These are phyloP conservation scores for Phialocephala sp. DNA, from an alignment of 2,329 filamentous ascomycete species.

Conservation along the genomic window DNA sequence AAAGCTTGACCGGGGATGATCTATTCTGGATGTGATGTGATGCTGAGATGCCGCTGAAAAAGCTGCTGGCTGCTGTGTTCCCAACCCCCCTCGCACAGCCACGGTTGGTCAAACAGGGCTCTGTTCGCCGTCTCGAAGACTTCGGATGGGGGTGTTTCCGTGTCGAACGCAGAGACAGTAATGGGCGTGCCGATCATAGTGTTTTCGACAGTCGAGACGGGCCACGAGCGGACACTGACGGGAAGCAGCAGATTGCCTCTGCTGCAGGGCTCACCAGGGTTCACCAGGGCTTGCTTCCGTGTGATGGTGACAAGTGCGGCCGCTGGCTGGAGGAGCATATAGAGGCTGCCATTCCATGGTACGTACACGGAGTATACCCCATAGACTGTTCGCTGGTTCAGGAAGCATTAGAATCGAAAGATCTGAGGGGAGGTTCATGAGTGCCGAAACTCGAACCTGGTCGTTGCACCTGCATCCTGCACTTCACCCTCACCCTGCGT, in stretches of 20 bases:
- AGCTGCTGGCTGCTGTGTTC: slow-evolving; percentile 13
- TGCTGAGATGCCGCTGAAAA: not conserved
- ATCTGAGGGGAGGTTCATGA: not conserved
- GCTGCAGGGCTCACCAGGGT: not conserved
- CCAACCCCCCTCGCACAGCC: slow-evolving; percentile 28
- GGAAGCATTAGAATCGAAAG: not conserved
- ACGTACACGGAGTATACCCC: not conserved
- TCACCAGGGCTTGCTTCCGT: not conserved
- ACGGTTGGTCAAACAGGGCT: slow-evolving; percentile 31
- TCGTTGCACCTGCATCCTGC: slow-evolving; percentile 4
- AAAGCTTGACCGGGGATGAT: slow-evolving; percentile 22
- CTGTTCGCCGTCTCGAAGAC: slow-evolving; percentile 26
- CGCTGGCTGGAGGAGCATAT: not conserved
- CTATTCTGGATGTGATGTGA: slow-evolving; percentile 28
- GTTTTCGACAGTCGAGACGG: slow-evolving; percentile 13
- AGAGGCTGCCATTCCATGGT: not conserved
- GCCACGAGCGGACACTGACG: slow-evolving; percentile 17
- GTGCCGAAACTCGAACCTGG: slow-evolving; percentile 8
- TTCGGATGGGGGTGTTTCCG: slow-evolving; percentile 26
- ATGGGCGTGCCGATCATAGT: slow-evolving; percentile 14
- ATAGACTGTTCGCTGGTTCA: not conserved
- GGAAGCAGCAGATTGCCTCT: slow-evolving; percentile 19
- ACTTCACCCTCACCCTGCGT: slow-evolving; percentile 1
- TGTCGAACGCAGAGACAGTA: not conserved
- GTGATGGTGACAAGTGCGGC: slow-evolving; percentile 4